Percentiles rank a stretch among this genome's conserved stretches.
phyloP scores from a whole-genome alignment of 495 filamentous ascomycete genomes.

The Schizothecium vesticola region DNA sequence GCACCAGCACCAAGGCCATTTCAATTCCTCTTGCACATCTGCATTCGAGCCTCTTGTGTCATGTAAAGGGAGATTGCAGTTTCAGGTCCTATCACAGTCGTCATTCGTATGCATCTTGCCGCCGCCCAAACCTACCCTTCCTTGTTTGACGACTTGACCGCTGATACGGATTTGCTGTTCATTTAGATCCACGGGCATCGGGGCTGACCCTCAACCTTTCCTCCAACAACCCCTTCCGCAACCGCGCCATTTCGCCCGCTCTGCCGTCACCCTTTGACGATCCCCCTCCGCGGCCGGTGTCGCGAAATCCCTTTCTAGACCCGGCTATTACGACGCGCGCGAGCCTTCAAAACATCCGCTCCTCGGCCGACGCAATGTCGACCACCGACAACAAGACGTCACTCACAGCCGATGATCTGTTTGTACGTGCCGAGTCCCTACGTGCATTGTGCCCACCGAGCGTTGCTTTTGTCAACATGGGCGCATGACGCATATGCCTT shows the following conservation, averaged over 20 bases:
- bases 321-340: slow-evolving; percentile 50
- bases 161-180: slow-evolving; percentile 32
- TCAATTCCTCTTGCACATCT: slow-evolving; percentile 25
- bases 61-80: slow-evolving; percentile 46
- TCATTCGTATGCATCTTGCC: slow-evolving; percentile 41
- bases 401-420: slow-evolving; percentile 73
- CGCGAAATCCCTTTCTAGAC: slow-evolving; percentile 91
- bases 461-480: neutral
- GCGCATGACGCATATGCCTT: slow-evolving; percentile 3
- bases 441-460: neutral
- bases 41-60: slow-evolving; percentile 40
- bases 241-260: slow-evolving; percentile 70
- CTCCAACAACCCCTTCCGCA: slow-evolving; percentile 99
- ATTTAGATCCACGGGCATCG: slow-evolving; percentile 43
- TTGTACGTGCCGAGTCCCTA: slow-evolving; percentile 61
- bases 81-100: slow-evolving; percentile 44
- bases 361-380: slow-evolving; percentile 51
- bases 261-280: slow-evolving; percentile 49
- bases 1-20: neutral
- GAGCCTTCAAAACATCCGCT: slow-evolving; percentile 36
- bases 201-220: slow-evolving; percentile 59
- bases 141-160: slow-evolving; percentile 17
- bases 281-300: slow-evolving; percentile 63
- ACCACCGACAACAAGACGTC: slow-evolving; percentile 47
- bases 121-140: slow-evolving; percentile 22